phyloP scores from a whole-genome alignment of 768 basidiomycete species.

The Serendipita sp. region DNA sequence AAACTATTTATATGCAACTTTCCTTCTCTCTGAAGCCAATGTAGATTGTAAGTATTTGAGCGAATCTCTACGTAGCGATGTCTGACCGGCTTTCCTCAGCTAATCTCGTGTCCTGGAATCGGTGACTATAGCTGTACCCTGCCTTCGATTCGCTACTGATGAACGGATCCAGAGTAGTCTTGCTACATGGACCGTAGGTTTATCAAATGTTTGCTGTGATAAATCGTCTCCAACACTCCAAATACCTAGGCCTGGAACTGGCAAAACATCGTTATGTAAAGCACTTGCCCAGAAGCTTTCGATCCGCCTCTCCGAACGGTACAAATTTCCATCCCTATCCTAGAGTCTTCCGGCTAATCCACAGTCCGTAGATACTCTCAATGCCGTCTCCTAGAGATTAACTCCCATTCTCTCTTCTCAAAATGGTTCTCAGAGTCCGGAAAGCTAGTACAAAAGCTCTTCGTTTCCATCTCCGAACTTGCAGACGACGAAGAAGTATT shows the following conservation, averaged over 20 bases:
- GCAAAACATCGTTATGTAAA: conserved; percentile 88
- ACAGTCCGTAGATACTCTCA: conserved; percentile 49
- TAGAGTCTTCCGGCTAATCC: conserved; percentile 1
- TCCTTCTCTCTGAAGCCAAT: conserved; percentile 78
- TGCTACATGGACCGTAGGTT: conserved; percentile 69
- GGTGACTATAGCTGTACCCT: conserved; percentile 21
- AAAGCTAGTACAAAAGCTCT: conserved; percentile 89
- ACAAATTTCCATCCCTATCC: conserved; percentile 11
- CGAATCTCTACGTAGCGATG: background rate
- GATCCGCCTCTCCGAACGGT: conserved; percentile 77
- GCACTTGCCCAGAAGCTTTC: conserved; percentile 92
- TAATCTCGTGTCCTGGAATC: conserved; percentile 91
- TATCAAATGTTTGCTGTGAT: background rate
- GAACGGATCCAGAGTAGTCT: conserved; percentile 38
- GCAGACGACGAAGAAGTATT: conserved; percentile 85
- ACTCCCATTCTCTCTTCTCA: conserved; percentile 94
- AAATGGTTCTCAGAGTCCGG: conserved; percentile 99
- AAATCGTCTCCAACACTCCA: background rate
- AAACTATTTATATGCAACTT: conserved; percentile 87
- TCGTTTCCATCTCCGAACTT: conserved; percentile 75
- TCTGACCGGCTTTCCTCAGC: conserved; percentile 25
- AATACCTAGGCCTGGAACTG: conserved; percentile 58
- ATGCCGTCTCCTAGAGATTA: conserved; percentile 86
- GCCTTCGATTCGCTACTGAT: background rate
- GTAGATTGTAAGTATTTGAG: conserved; percentile 49